These are phyloP conservation scores for Termitomyces bulborhizus DNA, from an alignment of 768 basidiomycete species.

Conservation along the genomic window DNA sequence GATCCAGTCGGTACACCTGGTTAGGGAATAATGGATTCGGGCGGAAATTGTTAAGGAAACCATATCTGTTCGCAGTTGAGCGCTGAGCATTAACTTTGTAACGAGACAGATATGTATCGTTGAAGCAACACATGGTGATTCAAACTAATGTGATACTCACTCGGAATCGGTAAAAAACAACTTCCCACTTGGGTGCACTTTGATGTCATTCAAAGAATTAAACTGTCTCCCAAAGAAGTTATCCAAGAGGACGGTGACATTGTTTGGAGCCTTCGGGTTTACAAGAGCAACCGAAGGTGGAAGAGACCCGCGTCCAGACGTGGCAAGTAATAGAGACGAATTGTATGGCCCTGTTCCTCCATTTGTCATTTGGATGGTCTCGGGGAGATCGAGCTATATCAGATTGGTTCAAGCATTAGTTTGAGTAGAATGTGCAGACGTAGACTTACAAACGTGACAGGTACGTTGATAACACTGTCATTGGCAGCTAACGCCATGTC, in stretches of 20 bases:
- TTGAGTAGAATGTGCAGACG: background rate
- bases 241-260: conserved; percentile 65
- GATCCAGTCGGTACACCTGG: conserved; percentile 76
- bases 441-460: conserved; percentile 34
- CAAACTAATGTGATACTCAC: conserved; percentile 29
- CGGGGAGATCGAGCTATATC: conserved; percentile 48
- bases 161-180: conserved; percentile 72
- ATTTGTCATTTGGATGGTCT: conserved; percentile 66
- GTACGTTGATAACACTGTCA: conserved; percentile 37
- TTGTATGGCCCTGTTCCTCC: conserved; percentile 62
- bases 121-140: background rate
- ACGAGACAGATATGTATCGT: background rate
- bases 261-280: conserved; percentile 57
- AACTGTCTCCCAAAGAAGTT: conserved; percentile 80
- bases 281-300: conserved; percentile 62
- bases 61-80: conserved; percentile 39
- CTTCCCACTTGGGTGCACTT: conserved; percentile 64
- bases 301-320: conserved; percentile 57
- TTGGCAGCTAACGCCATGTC: conserved; percentile 34
- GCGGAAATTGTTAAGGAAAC: conserved; percentile 61
- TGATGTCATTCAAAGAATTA: conserved; percentile 78
- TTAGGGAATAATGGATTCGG: conserved; percentile 59
- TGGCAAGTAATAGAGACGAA: conserved; percentile 53
- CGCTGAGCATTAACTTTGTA: background rate
- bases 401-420: background rate